Base-by-base conservation (phyloP, 352 stramenopile species). In the Globisporangium nunn region DNA sequence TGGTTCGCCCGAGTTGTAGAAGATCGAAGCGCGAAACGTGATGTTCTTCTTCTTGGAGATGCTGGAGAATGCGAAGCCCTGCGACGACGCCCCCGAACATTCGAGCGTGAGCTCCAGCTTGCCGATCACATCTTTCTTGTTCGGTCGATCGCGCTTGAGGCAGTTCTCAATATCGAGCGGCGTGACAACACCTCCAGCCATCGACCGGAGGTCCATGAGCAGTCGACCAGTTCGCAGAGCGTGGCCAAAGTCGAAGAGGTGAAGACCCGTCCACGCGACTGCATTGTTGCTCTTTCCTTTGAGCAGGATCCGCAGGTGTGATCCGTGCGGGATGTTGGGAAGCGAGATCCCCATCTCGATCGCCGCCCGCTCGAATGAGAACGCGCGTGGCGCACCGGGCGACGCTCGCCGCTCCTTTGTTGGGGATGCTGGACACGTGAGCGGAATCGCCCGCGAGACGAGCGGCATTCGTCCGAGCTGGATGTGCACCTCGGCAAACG, bases 221-320 rank as follows among this genome's bases (percentile, higher is more conserved):
- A 76, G 59, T 2, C 68, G 67, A 12, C 83, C 83, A 17, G 59
- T 77, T 35, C 81, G 66, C 46, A 95, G 58, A 0, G 65, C 74
- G 44, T 95, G 83, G 2, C 85, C 77, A 60, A 93, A 95, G 49
- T 92, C 82, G 31, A 95, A 93, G 8, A 93, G 58, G 28, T 92
- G 78, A 10, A 89, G 46, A 3, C 81, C 85, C 14, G 68, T 81
- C 85, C 85, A 95, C 17, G 65, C 81, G 45, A 72, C 52, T 0
- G 65, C 23, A 18, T 66, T 64, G 44, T 58, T 61, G 4, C 64
- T 54, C 48, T 85, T 91, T 2, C 61, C 70, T 23, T 65, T 63
- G 35, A 92, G 67, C 2, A 83, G 65, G 40, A 94, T 63, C 7
- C 79, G 71, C 12, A 93, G 52, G 46, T 91, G 83, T 2, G 82